These are phyloP conservation scores for Metarhizium rileyi DNA, from an alignment of 2,329 filamentous ascomycete species.

Conservation along the genomic window DNA sequence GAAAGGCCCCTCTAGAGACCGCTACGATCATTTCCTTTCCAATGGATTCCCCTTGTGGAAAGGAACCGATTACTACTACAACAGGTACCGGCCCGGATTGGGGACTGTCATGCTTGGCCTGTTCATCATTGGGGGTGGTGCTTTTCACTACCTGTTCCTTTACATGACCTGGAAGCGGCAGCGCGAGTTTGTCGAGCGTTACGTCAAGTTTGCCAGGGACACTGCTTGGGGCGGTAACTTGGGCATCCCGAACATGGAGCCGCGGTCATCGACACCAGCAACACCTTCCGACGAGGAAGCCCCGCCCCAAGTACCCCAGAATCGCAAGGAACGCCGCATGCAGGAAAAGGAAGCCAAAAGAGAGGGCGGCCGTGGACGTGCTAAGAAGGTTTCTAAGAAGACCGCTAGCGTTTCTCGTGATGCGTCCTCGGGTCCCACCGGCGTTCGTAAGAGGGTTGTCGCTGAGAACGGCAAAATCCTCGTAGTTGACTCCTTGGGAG, in stretches of 20 bases:
- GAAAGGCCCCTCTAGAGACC: constrained; percentile 66
- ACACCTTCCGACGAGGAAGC: constrained; percentile 37
- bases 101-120: constrained; percentile 74
- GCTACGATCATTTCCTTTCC: constrained; percentile 88
- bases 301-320: constrained; percentile 51
- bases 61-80: constrained; percentile 97
- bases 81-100: constrained; percentile 81
- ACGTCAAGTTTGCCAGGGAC: constrained; percentile 80
- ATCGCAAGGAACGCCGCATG: constrained; percentile 78
- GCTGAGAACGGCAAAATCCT: constrained; percentile 94
- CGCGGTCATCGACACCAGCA: constrained; percentile 33
- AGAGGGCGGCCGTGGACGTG: constrained; percentile 47
- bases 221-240: constrained; percentile 83
- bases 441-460: constrained; percentile 76
- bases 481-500: constrained; percentile 82
- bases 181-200: constrained; percentile 81
- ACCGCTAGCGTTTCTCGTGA: constrained; percentile 25
- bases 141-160: constrained; percentile 75
- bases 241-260: constrained; percentile 58
- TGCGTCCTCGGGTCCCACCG: constrained; percentile 46
- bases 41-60: constrained; percentile 96
- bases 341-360: constrained; percentile 79
- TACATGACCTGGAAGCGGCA: constrained; percentile 84
- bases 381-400: constrained; percentile 32
- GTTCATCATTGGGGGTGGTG: constrained; percentile 75